These are phyloP conservation scores for Pichia sorboxylosa DNA, from an alignment of 1,139 yeast species.

Conservation along the genomic window DNA sequence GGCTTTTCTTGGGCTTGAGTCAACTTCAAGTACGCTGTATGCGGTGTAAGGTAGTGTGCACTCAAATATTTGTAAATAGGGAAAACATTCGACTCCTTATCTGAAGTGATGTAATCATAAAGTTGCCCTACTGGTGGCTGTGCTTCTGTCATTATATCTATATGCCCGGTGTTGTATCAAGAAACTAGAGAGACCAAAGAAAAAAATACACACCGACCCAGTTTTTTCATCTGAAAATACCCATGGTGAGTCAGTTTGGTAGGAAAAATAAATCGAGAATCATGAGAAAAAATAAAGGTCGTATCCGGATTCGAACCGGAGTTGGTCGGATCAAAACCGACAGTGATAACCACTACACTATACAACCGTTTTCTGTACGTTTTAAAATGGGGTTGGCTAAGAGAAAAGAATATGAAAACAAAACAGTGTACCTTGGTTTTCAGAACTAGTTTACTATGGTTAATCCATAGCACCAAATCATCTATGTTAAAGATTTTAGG, in stretches of 20 bases:
- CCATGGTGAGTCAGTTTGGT: no score
- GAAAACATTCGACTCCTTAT: constrained; percentile 11
- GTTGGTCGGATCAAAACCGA: constrained; percentile 73
- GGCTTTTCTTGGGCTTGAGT: constrained; percentile 59
- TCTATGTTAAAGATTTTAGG: no score
- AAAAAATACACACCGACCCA: no score
- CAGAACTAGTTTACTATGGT: no score
- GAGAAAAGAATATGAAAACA: no score
- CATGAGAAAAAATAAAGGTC: constrained; percentile 35
- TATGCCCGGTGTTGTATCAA: no score
- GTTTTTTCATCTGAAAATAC: no score
- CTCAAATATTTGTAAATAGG: constrained; percentile 71
- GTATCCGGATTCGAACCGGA: constrained; percentile 96
- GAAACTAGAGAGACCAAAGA: no score
- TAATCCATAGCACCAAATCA: no score
- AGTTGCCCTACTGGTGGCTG: constrained; percentile 11
- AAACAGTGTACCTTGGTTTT: no score
- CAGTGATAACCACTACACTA: constrained; percentile 60
- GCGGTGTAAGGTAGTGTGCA: constrained; percentile 75
- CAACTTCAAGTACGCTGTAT: constrained; percentile 76
- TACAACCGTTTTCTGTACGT: constrained; percentile 27
- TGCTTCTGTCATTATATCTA: constrained; percentile 5
- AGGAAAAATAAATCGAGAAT: background rate
- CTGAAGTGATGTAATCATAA: constrained; percentile 7
- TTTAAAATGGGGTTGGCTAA: no score